phyloP scores from a whole-genome alignment of 2,329 filamentous ascomycete genomes.

The Neonectria faginata region DNA sequence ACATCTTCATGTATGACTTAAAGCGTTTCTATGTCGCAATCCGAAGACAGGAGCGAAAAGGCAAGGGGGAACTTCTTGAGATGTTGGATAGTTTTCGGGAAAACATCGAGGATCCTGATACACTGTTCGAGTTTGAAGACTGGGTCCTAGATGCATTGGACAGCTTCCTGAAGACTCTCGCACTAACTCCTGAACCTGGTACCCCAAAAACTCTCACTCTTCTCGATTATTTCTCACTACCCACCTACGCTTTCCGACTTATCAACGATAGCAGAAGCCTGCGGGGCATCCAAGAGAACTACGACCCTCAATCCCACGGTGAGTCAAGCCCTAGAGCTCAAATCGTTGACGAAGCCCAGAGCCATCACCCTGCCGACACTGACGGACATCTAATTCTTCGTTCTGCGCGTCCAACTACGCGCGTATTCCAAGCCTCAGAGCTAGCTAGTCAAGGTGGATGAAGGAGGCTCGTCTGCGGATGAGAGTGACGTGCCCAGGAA shows the following conservation, averaged over 20 bases:
- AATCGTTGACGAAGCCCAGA: constrained; percentile 19
- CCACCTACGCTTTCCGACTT: constrained; percentile 27
- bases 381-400: constrained; percentile 6
- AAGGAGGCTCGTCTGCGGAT: constrained; percentile 2
- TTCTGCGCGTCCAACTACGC: constrained; percentile 22
- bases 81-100: constrained; percentile 20
- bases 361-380: neutral
- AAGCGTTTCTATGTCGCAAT: constrained; percentile 25
- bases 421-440: constrained; percentile 17
- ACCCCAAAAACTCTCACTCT: constrained; percentile 17
- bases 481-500: constrained; percentile 22
- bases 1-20: constrained; percentile 27
- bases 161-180: constrained; percentile 12
- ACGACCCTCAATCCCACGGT: constrained; percentile 23
- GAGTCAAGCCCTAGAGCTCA: constrained; percentile 24
- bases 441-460: constrained; percentile 13
- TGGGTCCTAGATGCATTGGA: constrained; percentile 25
- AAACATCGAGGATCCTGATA: constrained; percentile 20
- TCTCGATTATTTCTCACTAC: constrained; percentile 25
- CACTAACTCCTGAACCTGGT: constrained; percentile 6
- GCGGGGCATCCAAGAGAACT: constrained; percentile 18
- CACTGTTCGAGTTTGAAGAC: constrained; percentile 28
- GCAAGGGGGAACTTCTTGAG: constrained; percentile 21
- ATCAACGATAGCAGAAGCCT: constrained; percentile 23
- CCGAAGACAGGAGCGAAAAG: constrained; percentile 18